Evolutionary conservation across 768 basidiomycete species (phyloP).

Genomic region (Dentipellis sp.): DNA sequence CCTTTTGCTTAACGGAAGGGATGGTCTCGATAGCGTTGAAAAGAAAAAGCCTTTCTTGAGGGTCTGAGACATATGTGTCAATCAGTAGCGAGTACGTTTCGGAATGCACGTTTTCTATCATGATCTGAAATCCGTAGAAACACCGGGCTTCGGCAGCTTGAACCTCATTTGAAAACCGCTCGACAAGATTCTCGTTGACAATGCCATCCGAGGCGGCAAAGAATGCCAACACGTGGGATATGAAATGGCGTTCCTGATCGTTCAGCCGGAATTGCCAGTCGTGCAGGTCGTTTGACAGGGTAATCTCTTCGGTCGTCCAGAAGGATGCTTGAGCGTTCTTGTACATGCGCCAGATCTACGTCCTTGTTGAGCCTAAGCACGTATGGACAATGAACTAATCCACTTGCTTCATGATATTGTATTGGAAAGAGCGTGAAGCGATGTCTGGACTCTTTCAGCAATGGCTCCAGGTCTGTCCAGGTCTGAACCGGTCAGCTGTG

Average conservation of each 20-base stretch:
- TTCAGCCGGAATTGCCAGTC: slow-evolving; percentile 85
- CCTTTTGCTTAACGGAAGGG: slow-evolving; percentile 86
- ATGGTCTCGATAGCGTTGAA: slow-evolving; percentile 94
- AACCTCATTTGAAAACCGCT: slow-evolving; percentile 89
- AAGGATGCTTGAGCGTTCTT: slow-evolving; percentile 92
- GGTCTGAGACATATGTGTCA: slow-evolving; percentile 88
- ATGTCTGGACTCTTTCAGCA: slow-evolving; percentile 65
- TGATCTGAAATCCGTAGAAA: slow-evolving; percentile 97
- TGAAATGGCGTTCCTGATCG: slow-evolving; percentile 76
- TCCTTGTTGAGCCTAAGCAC: background rate
- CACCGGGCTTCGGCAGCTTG: slow-evolving; percentile 89
- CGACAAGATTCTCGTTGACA: slow-evolving; percentile 92
- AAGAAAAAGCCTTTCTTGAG: slow-evolving; percentile 63
- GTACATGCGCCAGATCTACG: slow-evolving; percentile 91
- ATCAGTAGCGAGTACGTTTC: slow-evolving; percentile 96
- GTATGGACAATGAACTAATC: background rate
- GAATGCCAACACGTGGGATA: slow-evolving; percentile 90
- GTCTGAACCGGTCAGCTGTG: background rate
- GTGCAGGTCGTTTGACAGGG: slow-evolving; percentile 74
- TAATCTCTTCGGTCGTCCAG: slow-evolving; percentile 91
- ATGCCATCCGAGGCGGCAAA: slow-evolving; percentile 96
- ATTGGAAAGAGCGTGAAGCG: slow-evolving; percentile 94
- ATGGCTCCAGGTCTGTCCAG: slow-evolving; percentile 71
- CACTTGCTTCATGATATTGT: slow-evolving; percentile 76
- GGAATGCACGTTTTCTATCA: slow-evolving; percentile 98